These are phyloP conservation scores for Verticillium zaregamsianum DNA, from an alignment of 2,329 filamentous ascomycete species.

Conservation along the genomic window DNA sequence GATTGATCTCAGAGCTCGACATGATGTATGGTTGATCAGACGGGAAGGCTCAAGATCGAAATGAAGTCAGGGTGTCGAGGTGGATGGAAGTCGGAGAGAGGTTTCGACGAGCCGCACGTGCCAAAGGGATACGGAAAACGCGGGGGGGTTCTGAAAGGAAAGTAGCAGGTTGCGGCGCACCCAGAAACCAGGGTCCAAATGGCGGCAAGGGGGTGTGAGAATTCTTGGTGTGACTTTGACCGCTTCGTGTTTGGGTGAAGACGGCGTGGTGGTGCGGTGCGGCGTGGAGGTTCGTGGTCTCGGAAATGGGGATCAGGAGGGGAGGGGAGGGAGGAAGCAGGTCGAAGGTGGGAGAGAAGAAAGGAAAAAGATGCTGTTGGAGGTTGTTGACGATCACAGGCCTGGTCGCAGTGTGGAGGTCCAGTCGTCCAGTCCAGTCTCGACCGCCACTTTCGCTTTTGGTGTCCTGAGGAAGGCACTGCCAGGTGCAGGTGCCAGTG, in stretches of 20 bases:
- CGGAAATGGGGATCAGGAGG: not conserved
- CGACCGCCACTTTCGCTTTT: not conserved
- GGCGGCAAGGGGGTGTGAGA: not conserved
- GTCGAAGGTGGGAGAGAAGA: not conserved
- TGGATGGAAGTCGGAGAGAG: not conserved
- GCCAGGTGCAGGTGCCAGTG: not conserved
- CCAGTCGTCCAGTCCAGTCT: not conserved
- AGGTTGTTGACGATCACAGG: not conserved
- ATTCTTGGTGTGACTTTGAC: not conserved
- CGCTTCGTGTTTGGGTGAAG: not conserved
- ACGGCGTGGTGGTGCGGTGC: not conserved
- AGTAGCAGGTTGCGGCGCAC: not conserved
- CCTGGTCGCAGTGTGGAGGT: not conserved
- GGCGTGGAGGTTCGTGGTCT: not conserved
- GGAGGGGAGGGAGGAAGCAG: not conserved
- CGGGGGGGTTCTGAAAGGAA: not conserved
- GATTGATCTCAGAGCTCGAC: slow-evolving; percentile 87
- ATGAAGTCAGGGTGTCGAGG: slow-evolving; percentile 3
- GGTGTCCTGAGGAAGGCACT: not conserved
- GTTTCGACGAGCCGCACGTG: not conserved
- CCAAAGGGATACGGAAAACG: not conserved
- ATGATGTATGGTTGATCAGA: slow-evolving; percentile 40
- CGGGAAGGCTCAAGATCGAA: slow-evolving; percentile 6
- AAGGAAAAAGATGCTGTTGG: not conserved
- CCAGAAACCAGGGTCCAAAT: not conserved